A percentile compares a stretch with the other conserved stretches of the same genome.
Conservation (phyloP, 2,329 filamentous ascomycete species). For the Trichoderma asperellum region DNA sequence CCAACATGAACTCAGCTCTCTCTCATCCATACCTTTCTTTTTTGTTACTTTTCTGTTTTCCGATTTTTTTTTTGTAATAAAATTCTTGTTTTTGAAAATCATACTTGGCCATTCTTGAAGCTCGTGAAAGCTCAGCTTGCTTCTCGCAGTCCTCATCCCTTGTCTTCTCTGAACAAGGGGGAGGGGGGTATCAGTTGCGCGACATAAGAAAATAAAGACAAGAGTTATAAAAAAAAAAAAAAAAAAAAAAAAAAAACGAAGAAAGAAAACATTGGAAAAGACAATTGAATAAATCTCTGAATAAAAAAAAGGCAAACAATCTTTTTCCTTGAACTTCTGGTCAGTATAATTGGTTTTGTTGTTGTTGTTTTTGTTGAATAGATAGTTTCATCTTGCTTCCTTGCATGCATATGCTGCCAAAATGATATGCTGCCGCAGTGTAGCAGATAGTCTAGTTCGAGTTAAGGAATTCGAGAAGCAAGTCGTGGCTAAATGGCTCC, state of each 20-base stretch:
- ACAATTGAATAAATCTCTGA: constrained; percentile 8
- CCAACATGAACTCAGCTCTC: not conserved
- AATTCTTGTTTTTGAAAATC: not conserved
- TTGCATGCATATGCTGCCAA: not conserved
- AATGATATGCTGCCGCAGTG: not conserved
- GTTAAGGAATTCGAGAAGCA: not conserved
- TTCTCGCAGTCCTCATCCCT: not conserved
- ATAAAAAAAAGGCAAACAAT: not conserved
- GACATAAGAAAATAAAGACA: not conserved
- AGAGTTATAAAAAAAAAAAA: not conserved
- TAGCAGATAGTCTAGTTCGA: not conserved
- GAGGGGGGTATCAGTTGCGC: constrained; percentile 11
- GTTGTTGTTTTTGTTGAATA: not conserved
- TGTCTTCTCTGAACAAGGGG: not conserved
- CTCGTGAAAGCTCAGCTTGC: not conserved
- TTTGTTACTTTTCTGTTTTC: not conserved
- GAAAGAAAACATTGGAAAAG: not conserved
- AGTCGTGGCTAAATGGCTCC: not conserved
- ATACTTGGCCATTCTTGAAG: not conserved
- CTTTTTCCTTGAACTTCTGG: not conserved
- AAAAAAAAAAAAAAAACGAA: not conserved
- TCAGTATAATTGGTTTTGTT: not conserved
- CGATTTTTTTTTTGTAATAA: not conserved
- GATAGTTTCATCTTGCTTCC: not conserved
- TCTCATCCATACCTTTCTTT: not conserved